phyloP scores from a whole-genome alignment of 2,329 filamentous ascomycete genomes.

The Aspergillus sp. region DNA sequence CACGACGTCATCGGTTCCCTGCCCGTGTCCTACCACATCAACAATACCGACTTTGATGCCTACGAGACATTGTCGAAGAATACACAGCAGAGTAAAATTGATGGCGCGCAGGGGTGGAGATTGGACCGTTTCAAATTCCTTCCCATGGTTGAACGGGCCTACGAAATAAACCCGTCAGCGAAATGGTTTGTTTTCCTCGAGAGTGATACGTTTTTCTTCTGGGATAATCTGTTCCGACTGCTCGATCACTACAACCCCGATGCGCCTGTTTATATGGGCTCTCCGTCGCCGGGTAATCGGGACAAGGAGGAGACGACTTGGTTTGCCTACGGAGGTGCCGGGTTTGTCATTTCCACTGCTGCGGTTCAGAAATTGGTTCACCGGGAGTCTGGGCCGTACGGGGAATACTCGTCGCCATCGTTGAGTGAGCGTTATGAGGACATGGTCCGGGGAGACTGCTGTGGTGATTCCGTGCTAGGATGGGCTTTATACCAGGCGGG shows the following conservation, averaged over 20 bases:
- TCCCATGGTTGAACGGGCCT: conserved; percentile 51
- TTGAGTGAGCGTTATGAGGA: conserved; percentile 38
- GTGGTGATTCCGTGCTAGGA: conserved; percentile 50
- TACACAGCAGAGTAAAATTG: too few species aligned
- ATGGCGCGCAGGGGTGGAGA: conserved; percentile 44
- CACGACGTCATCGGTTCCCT: conserved; percentile 46
- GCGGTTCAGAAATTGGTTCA: conserved; percentile 40
- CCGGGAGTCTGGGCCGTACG: conserved; percentile 9
- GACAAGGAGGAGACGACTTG: conserved; percentile 20
- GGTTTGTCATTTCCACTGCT: conserved; percentile 43
- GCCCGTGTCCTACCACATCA: conserved; percentile 35
- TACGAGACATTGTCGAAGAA: conserved; percentile 28
- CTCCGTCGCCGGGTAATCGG: conserved; percentile 38
- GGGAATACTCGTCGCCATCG: conserved; percentile 38
- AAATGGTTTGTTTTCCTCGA: conserved; percentile 56
- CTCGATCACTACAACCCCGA: conserved; percentile 46
- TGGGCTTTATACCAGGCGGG: conserved; percentile 43
- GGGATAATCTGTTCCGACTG: conserved; percentile 45
- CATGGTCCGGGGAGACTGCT: conserved; percentile 45
- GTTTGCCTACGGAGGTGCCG: conserved; percentile 49
- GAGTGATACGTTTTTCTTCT: conserved; percentile 49
- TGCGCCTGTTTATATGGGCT: conserved; percentile 46
- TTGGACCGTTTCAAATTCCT: conserved; percentile 57
- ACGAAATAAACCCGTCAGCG: conserved; percentile 42
- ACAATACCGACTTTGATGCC: conserved; percentile 32